These are phyloP conservation scores for Diutina siamensis DNA, from an alignment of 1,139 yeast species.

Conservation along the genomic window DNA sequence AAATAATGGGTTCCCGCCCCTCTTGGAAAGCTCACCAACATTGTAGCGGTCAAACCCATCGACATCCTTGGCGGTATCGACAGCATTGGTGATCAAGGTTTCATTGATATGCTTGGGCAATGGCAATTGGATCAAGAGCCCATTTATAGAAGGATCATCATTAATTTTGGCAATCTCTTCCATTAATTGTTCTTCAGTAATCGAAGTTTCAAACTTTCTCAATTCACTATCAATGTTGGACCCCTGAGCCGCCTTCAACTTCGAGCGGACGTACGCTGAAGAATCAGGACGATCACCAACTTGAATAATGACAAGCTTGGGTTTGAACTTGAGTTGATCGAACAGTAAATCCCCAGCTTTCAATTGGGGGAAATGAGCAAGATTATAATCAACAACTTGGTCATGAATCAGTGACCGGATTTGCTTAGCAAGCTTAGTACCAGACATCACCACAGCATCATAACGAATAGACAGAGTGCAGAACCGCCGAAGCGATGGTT, in stretches of 20 bases:
- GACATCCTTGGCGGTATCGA: constrained; percentile 58
- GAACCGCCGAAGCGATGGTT: background rate
- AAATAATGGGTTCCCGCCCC: constrained; percentile 59
- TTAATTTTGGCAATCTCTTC: constrained; percentile 46
- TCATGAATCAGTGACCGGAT: constrained; percentile 29
- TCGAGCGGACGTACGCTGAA: constrained; percentile 64
- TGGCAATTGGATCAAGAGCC: constrained; percentile 63
- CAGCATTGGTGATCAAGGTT: constrained; percentile 56
- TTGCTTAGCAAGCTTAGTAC: constrained; percentile 29
- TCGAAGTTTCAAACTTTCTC: constrained; percentile 44
- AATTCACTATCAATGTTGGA: constrained; percentile 53
- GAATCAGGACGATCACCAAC: constrained; percentile 73
- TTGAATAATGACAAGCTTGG: constrained; percentile 59
- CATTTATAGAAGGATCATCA: constrained; percentile 54
- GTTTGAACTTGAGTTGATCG: constrained; percentile 36
- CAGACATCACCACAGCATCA: constrained; percentile 33
- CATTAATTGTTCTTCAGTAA: constrained; percentile 36
- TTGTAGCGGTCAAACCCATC: constrained; percentile 72
- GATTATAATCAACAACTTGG: constrained; percentile 30
- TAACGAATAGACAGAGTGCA: constrained; percentile 6
- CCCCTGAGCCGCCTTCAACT: constrained; percentile 59
- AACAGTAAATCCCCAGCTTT: constrained; percentile 13
- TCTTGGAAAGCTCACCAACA: constrained; percentile 65
- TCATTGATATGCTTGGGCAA: constrained; percentile 62
- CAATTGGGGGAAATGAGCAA: constrained; percentile 15